Evolutionary conservation across 139 green algal genomes (phyloP).

Genomic region (Picochlorum sp.): DNA sequence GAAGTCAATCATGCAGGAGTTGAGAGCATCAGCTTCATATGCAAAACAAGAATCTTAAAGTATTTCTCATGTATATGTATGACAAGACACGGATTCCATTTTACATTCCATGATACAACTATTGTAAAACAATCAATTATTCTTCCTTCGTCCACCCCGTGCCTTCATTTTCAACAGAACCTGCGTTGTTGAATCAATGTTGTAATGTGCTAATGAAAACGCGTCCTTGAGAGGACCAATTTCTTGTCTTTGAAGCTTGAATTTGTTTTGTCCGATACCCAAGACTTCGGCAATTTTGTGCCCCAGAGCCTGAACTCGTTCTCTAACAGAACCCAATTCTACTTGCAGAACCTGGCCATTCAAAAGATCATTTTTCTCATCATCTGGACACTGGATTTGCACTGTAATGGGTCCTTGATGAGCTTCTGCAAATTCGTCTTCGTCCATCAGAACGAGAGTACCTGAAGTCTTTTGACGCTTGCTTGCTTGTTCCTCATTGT

Average conservation of each 20-base stretch:
- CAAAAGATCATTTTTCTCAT: constrained; percentile 59
- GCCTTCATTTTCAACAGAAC: constrained; percentile 59
- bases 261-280: constrained; percentile 59
- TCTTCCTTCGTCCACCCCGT: constrained; percentile 47
- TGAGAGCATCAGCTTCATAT: no score
- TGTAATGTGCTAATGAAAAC: constrained; percentile 73
- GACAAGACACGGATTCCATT: no score
- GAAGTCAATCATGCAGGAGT: not conserved
- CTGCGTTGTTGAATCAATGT: constrained; percentile 53
- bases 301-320: constrained; percentile 54
- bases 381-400: constrained; percentile 50
- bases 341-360: constrained; percentile 71
- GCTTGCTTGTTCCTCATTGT: not conserved
- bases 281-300: constrained; percentile 48
- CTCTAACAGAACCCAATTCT: constrained; percentile 53
- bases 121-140: constrained; percentile 33
- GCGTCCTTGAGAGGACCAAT: constrained; percentile 66
- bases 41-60: no score
- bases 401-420: constrained; percentile 36
- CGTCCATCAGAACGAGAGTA: constrained; percentile 58
- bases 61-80: no score
- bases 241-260: constrained; percentile 56
- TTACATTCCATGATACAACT: not conserved
- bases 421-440: constrained; percentile 67
- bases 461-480: not conserved